Evolutionary conservation across 805 yeast genomes (phyloP), one percentile per base, ranked within the genome.

Genomic region (Nakazawaea anatomiae): DNA sequence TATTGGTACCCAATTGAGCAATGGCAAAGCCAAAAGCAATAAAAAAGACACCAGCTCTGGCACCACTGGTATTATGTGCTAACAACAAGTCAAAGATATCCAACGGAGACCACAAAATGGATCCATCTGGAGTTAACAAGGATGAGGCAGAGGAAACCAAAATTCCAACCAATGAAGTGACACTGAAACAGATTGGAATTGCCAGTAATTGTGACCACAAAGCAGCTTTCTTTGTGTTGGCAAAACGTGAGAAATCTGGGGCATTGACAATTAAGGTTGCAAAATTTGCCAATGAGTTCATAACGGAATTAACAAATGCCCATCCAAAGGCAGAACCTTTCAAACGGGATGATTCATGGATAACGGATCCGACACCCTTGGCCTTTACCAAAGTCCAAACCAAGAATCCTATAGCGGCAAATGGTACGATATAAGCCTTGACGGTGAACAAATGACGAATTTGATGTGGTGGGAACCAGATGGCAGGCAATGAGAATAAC

Each of bases 251-350:
- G 67, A 89, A 89, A 72, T 89, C 97, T 1, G 96, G 95, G 12
- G 94, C 87, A 68, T 89, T 89, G 49, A 86, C 78, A 61, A 90
- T 86, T 60, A 89, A 75, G n/a, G 96, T 86, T 5, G 96, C 94
- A 62, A 89, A 89, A 68, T 89, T 89, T 30, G 95, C 87, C 55
- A 89, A 70, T 25, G 90, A 76, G 67, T 83, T 85, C 96, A 90
- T 87, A 34, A 83, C 74, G 5, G 92, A 80, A 58, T 76, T 75
- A 48, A 89, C 79, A 62, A 89, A 89, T 0, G 87, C 89, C 97
- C 97, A 90, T 29, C 80, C 89, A 56, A 83, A 78, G 2, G 68
- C 85, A 11, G 82, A 69, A 7, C 90, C 87, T 25, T 68, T 62
- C n/a, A 85, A 64, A 0, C 70, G 60, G 3, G 82, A 71, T 6